Conservation (phyloP, 1,284 basidiomycete species). For the Puccinia coronata region DNA sequence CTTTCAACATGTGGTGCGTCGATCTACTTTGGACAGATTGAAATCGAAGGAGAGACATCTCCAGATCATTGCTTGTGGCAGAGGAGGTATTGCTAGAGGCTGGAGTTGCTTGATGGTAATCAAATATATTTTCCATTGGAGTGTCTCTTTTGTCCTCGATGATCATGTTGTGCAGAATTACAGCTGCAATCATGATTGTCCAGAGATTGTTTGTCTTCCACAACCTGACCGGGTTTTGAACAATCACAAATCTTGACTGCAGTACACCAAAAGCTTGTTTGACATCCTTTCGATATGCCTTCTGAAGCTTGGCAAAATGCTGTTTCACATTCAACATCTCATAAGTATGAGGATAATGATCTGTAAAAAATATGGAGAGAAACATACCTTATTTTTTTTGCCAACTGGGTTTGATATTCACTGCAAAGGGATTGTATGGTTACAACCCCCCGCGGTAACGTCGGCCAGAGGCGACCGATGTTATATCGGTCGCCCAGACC, state of each 20-base stretch:
- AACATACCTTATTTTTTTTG: neutral
- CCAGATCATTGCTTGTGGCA: neutral
- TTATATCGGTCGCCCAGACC: no score
- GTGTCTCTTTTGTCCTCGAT: slow-evolving; percentile 1
- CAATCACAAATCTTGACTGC: neutral
- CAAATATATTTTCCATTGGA: neutral
- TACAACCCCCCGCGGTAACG: no score
- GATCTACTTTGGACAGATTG: neutral
- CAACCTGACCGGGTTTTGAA: neutral
- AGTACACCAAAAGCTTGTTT: neutral
- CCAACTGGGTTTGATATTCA: neutral
- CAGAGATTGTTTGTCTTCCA: neutral
- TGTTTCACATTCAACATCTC: no score
- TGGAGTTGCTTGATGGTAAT: neutral
- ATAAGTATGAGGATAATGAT: no score
- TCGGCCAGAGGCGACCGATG: no score
- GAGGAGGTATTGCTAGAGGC: neutral
- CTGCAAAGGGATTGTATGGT: no score
- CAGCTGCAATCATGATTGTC: neutral
- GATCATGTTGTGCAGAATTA: slow-evolving; percentile 19
- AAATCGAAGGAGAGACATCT: neutral
- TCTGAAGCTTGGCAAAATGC: slow-evolving; percentile 8
- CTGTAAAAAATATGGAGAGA: no score
- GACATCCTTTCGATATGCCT: slow-evolving; percentile 9
- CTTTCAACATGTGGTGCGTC: neutral